Conservation (phyloP, 2,329 filamentous ascomycete species). For the Fusarium tjaetaba region DNA sequence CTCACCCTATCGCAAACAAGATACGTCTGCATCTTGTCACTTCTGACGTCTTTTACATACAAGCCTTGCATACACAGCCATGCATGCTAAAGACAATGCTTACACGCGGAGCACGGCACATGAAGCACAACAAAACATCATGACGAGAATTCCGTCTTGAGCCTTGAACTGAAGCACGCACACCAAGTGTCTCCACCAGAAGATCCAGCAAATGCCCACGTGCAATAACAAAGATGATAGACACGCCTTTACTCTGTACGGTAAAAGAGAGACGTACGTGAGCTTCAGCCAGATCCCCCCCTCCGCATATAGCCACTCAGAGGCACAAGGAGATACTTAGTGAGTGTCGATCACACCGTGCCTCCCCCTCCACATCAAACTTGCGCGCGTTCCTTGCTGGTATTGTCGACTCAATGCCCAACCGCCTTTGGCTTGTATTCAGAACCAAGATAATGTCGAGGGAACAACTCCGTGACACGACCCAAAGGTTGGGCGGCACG, state of each 20-base stretch:
- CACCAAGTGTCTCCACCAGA: conserved; percentile 15
- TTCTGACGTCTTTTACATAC: not conserved
- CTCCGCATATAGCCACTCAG: conserved; percentile 18
- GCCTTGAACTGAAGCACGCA: not conserved
- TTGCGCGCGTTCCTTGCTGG: conserved; percentile 1
- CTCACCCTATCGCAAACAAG: not conserved
- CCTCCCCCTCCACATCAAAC: conserved; percentile 12
- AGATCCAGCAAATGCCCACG: conserved; percentile 21
- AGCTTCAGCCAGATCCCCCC: conserved; percentile 7
- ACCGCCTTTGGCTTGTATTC: not conserved
- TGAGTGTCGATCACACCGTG: conserved; percentile 33
- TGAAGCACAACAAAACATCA: conserved; percentile 1
- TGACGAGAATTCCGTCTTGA: not conserved
- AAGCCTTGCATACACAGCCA: not conserved
- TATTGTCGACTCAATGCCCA: conserved; percentile 10
- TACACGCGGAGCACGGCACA: not conserved
- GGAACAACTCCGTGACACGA: conserved; percentile 10
- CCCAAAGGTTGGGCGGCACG: conserved; percentile 13
- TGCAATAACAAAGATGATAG: conserved; percentile 22
- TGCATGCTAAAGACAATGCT: conserved; percentile 6
- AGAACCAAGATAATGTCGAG: conserved; percentile 6
- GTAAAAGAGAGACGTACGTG: conserved; percentile 25
- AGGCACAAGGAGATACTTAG: conserved; percentile 25
- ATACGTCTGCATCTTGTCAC: conserved; percentile 20
- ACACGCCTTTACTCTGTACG: conserved; percentile 12